Conservation (phyloP, 331 rosid genomes). For the Prunus yedoensis region DNA sequence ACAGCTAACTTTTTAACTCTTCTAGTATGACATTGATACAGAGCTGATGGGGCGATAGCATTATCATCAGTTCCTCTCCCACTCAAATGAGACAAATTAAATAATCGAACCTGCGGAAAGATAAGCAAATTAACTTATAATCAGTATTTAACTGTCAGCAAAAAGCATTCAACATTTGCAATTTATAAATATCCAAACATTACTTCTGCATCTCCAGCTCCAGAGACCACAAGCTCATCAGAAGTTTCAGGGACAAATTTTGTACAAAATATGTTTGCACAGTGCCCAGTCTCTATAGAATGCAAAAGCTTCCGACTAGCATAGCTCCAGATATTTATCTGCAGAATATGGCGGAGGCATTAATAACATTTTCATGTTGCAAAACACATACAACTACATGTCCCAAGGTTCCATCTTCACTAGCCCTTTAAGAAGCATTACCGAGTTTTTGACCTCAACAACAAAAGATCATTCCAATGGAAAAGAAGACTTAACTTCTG, state of each 20-base stretch:
- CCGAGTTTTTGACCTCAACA: background rate
- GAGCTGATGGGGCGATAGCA: conserved; percentile 62
- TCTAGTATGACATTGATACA: conserved; percentile 79
- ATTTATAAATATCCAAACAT: conserved; percentile 21
- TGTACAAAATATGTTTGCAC: conserved; percentile 91
- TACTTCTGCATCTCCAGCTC: conserved; percentile 99
- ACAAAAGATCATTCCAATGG: background rate
- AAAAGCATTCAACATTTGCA: conserved; percentile 2
- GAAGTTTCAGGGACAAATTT: conserved; percentile 93
- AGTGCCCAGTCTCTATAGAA: conserved; percentile 87
- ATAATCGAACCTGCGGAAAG: conserved; percentile 79
- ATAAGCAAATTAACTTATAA: conserved; percentile 16
- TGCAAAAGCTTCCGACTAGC: conserved; percentile 63
- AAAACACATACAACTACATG: background rate
- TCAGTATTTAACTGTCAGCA: conserved; percentile 24
- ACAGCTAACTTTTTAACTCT: conserved; percentile 98
- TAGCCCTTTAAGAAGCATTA: background rate
- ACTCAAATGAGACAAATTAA: conserved; percentile 61
- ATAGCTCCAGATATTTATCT: conserved; percentile 95
- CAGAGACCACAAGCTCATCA: conserved; percentile 93
- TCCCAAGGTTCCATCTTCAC: background rate
- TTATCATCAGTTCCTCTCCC: conserved; percentile 60
- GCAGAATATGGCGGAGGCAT: conserved; percentile 31
- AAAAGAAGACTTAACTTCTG: background rate
- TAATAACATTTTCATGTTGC: background rate